Percentiles rank a stretch among this genome's conserved stretches.
phyloP scores from a whole-genome alignment of 257 asterid species.

The Haberlea rhodopensis region DNA sequence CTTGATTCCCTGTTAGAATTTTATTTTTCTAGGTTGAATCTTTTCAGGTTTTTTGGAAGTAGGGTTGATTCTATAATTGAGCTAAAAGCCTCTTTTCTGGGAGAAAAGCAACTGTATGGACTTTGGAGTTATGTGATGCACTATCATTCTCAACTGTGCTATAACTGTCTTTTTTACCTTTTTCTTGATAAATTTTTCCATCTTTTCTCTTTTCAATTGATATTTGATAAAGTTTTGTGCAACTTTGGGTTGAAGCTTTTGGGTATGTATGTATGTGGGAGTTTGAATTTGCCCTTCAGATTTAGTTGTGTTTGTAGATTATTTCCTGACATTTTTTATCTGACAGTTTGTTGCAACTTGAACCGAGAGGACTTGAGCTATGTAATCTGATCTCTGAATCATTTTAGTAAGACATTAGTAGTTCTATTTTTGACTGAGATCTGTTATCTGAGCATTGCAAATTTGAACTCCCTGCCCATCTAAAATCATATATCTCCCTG shows the following conservation, averaged over 20 bases:
- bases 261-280: background rate
- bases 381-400: too few relatives aligned
- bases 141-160: conserved; percentile 27
- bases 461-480: too few relatives aligned
- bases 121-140: conserved; percentile 33
- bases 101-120: conserved; percentile 22
- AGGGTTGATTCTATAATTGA: conserved; percentile 22
- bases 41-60: conserved; percentile 24
- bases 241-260: conserved; percentile 15
- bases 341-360: conserved; percentile 5
- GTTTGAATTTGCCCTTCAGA: conserved; percentile 5
- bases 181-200: conserved; percentile 6
- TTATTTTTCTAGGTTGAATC: conserved; percentile 22
- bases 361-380: too few relatives aligned
- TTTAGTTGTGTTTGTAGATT: conserved; percentile 3
- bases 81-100: conserved; percentile 30
- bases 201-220: background rate
- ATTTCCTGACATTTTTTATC: background rate
- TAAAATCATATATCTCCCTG: background rate
- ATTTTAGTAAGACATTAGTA: too few relatives aligned
- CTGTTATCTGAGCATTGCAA: too few relatives aligned
- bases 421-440: too few relatives aligned
- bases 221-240: conserved; percentile 23
- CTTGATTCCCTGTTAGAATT: conserved; percentile 25
- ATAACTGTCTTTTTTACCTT: conserved; percentile 12